These are phyloP conservation scores for Clitopilus hobsonii DNA, from an alignment of 768 basidiomycete species.

Conservation along the genomic window DNA sequence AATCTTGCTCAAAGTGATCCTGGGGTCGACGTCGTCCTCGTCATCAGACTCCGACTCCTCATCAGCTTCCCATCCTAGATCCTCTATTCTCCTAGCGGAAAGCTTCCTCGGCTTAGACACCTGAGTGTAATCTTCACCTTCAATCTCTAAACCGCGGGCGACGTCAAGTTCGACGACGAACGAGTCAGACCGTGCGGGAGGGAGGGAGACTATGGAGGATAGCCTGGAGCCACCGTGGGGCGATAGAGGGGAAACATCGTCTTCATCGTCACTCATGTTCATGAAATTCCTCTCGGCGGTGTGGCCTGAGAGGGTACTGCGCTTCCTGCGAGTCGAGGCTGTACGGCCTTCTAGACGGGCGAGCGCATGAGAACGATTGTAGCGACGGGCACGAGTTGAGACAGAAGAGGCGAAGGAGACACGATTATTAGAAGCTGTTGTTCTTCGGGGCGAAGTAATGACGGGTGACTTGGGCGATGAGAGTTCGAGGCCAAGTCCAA, in stretches of 20 bases:
- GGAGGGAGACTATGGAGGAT: background rate
- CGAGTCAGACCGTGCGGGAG: background rate
- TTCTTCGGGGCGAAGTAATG: constrained; percentile 13
- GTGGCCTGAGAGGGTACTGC: constrained; percentile 8
- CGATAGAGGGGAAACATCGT: constrained; percentile 19
- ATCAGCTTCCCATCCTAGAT: background rate
- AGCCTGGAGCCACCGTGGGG: background rate
- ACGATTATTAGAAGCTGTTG: constrained; percentile 11
- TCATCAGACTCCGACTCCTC: constrained; percentile 10
- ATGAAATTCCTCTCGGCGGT: constrained; percentile 47
- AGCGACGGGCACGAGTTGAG: constrained; percentile 39
- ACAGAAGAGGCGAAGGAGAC: constrained; percentile 28
- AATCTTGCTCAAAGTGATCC: constrained; percentile 14
- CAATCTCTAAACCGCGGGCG: background rate
- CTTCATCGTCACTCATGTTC: constrained; percentile 59
- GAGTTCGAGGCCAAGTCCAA: constrained; percentile 18
- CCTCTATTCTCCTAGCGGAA: background rate
- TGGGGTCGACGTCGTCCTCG: constrained; percentile 20
- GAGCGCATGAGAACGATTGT: constrained; percentile 56
- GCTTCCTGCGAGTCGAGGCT: constrained; percentile 3
- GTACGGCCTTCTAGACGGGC: constrained; percentile 59
- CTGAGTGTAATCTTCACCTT: background rate
- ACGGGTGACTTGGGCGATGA: constrained; percentile 13
- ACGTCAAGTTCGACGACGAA: background rate
- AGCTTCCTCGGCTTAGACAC: background rate